Base-by-base conservation (phyloP, 805 yeast genomes). In the Kodamaea neixiangensis region DNA sequence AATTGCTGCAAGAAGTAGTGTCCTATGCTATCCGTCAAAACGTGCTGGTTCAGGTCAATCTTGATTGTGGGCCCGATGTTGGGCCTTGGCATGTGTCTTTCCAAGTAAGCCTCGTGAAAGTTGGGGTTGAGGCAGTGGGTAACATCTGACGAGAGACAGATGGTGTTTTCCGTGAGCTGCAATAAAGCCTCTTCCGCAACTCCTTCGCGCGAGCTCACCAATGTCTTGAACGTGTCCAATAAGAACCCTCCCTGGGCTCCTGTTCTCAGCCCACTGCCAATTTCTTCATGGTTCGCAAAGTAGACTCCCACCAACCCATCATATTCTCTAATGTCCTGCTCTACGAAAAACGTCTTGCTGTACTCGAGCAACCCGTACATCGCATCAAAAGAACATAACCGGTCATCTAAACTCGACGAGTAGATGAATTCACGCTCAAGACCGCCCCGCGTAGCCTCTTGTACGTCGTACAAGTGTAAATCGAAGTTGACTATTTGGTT, bases 71-170 rank as follows among this genome's bases (percentile, higher is more conserved):
- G 62, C 1, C 78, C 78, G 2, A 53, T 63, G 52, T 74, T 74
- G 17, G 73, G 77, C 9, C 70, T 46, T 1, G 78, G 78, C 38
- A 49, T 64, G 58, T 73, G 69, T 18, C 58, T 56, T 15, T 63
- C 62, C 42, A 73, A 58, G 52, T 73, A 71, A 0, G 57, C 67
- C 14, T 58, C 53, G 17, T 57, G 51, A 54, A 73, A 74, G 56
- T 73, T 73, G 9, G 78, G 78, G 54, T 74, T 74, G 40, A 74
- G 52, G 5, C 71, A 69, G 53, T 73, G 79, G 3, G 78, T 74
- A 7, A 73, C 77, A 54, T 74, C 79, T 2, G 77, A 73, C 3
- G 78, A 73, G 17, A 74, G 54, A 14, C 72, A 46, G 3, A 72
- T 47, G 11, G 75, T 53, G 35, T 54, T 46, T 15, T 40, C 49